Conservation (phyloP, 352 stramenopile genomes). For the Phytopythium montanum region DNA sequence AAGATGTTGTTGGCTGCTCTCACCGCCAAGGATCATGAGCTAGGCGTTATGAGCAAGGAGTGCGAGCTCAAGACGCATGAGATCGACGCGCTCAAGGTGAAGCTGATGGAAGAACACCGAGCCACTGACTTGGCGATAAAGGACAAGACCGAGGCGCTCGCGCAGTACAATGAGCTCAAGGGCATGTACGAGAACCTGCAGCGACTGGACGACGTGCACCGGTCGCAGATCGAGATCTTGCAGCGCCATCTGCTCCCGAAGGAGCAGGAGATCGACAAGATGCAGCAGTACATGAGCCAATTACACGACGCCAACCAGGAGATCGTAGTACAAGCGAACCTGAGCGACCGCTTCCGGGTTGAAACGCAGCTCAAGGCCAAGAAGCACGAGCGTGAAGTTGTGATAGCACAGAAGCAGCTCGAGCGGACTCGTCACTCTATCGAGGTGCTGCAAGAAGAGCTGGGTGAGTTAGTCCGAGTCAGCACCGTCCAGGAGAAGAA, state of each 20-base stretch:
- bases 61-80: conserved; percentile 25
- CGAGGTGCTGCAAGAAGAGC: conserved; percentile 58
- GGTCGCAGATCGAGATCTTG: conserved; percentile 67
- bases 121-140: conserved; percentile 19
- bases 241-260: conserved; percentile 71
- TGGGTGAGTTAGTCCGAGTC: conserved; percentile 50
- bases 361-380: conserved; percentile 38
- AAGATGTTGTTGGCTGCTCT: conserved; percentile 67
- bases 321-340: conserved; percentile 62
- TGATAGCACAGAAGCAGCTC: conserved; percentile 24
- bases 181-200: conserved; percentile 45
- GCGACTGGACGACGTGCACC: conserved; percentile 65
- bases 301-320: conserved; percentile 65
- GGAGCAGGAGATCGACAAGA: conserved; percentile 55
- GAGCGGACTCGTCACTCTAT: conserved; percentile 54
- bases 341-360: conserved; percentile 55
- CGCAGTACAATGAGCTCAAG: conserved; percentile 32
- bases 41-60: conserved; percentile 28
- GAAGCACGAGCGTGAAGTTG: conserved; percentile 40
- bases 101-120: conserved; percentile 30
- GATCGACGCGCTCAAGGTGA: conserved; percentile 27
- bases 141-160: conserved; percentile 40
- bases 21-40: conserved; percentile 53
- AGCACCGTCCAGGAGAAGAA: conserved; percentile 67
- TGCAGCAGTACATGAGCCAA: conserved; percentile 56